Evolutionary conservation across 2,329 filamentous ascomycete genomes (phyloP).

Genomic region (Ascochyta lentis): DNA sequence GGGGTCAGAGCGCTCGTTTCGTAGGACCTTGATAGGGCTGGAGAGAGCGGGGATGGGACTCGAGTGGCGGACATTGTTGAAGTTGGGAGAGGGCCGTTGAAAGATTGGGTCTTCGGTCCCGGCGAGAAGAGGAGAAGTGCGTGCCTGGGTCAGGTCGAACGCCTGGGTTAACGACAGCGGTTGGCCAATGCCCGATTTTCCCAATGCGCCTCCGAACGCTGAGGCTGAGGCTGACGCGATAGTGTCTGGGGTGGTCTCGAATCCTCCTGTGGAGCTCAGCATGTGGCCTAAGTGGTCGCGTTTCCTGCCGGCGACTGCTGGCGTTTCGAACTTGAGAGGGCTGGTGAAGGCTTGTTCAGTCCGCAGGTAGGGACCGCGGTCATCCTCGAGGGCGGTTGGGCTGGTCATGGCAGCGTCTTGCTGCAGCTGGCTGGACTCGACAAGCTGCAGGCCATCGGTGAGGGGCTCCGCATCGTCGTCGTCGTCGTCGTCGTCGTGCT

Average conservation of each 20-base stretch:
- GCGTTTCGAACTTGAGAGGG: slow-evolving; percentile 51
- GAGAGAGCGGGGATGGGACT: slow-evolving; percentile 48
- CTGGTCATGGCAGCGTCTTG: slow-evolving; percentile 37
- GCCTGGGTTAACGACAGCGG: slow-evolving; percentile 54
- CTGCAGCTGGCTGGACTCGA: slow-evolving; percentile 37
- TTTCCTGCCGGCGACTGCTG: slow-evolving; percentile 50
- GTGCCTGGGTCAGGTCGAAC: slow-evolving; percentile 55
- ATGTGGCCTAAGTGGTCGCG: slow-evolving; percentile 49
- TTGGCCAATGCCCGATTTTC: slow-evolving; percentile 30
- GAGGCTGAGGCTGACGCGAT: slow-evolving; percentile 40
- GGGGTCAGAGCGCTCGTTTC: slow-evolving; percentile 28
- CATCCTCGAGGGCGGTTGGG: slow-evolving; percentile 39
- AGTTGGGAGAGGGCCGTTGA: slow-evolving; percentile 55
- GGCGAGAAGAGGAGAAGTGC: slow-evolving; percentile 52
- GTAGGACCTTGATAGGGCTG: slow-evolving; percentile 47
- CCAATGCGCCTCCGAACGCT: slow-evolving; percentile 39
- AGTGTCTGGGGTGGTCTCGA: slow-evolving; percentile 52
- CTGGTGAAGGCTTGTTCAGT: slow-evolving; percentile 35
- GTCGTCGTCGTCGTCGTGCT: slow-evolving; percentile 24
- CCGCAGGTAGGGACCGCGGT: slow-evolving; percentile 26
- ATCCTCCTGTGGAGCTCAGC: slow-evolving; percentile 49
- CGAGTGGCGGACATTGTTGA: slow-evolving; percentile 43
- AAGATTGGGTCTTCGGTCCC: slow-evolving; percentile 53
- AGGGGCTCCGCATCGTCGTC: slow-evolving; percentile 24
- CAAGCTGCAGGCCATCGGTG: slow-evolving; percentile 28